phyloP scores from a whole-genome alignment of 768 basidiomycete species.

The Tricholoma saponaceum region DNA sequence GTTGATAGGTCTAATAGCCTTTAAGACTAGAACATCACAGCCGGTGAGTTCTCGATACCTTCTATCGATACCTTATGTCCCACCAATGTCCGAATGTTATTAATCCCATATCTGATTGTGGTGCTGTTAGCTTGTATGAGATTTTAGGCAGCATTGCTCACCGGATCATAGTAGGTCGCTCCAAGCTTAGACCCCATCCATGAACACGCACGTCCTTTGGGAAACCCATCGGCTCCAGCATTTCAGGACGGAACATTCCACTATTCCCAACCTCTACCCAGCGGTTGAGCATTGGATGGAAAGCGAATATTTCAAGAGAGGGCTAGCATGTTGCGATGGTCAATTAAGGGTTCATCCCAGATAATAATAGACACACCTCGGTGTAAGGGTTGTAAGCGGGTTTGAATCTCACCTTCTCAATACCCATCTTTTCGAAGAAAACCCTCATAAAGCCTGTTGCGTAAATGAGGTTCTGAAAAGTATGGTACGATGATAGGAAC shows the following conservation, averaged over 20 bases:
- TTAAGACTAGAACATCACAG: conserved; percentile 79
- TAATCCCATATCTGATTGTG: conserved; percentile 81
- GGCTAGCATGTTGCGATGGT: conserved; percentile 45
- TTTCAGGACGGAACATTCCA: conserved; percentile 99
- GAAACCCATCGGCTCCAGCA: conserved; percentile 98
- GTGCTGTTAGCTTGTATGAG: background rate
- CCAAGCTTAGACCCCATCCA: conserved; percentile 93
- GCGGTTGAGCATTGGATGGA: conserved; percentile 88
- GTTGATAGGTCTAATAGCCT: background rate
- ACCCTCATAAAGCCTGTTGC: conserved; percentile 91
- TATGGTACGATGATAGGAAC: conserved; percentile 12
- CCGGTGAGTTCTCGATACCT: conserved; percentile 81
- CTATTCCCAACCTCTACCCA: conserved; percentile 99
- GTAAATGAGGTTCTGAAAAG: background rate
- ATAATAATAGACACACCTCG: conserved; percentile 47
- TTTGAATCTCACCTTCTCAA: conserved; percentile 92
- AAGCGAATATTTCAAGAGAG: conserved; percentile 97
- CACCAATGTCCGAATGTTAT: conserved; percentile 93
- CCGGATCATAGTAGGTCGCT: conserved; percentile 99
- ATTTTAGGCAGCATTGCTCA: conserved; percentile 31
- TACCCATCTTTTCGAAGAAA: conserved; percentile 98
- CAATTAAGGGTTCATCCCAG: background rate
- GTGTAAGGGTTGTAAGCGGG: conserved; percentile 99
- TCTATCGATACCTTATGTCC: conserved; percentile 97
- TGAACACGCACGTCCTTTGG: conserved; percentile 95